Conservation (phyloP, 768 basidiomycete genomes). For the Leucocoprinus birnbaumii region DNA sequence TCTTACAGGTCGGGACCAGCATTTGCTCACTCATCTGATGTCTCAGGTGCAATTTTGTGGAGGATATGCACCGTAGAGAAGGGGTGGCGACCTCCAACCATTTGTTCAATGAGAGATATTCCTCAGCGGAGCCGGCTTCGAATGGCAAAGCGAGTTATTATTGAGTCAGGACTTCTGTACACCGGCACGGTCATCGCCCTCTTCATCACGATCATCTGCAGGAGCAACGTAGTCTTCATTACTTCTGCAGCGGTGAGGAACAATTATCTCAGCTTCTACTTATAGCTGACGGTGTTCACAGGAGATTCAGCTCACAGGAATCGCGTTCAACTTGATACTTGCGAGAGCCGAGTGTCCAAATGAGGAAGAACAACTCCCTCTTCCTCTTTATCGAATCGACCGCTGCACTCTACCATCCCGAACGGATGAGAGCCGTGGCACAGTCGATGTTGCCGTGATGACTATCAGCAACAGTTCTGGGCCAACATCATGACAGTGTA, state of each 20-base stretch:
- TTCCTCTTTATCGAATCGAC: too few species aligned
- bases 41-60: constrained; percentile 13
- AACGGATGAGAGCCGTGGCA: too few species aligned
- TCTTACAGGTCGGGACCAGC: not conserved
- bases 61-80: constrained; percentile 12
- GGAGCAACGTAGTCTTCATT: constrained; percentile 11
- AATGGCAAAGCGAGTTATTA: constrained; percentile 11
- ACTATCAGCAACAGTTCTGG: too few species aligned
- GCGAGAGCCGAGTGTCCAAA: not conserved
- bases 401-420: too few species aligned
- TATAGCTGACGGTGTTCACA: not conserved
- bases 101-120: constrained; percentile 6
- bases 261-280: not conserved
- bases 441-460: too few species aligned
- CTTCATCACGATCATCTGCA: constrained; percentile 13
- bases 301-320: constrained; percentile 17
- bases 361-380: not conserved
- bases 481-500: too few species aligned
- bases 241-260: constrained; percentile 16
- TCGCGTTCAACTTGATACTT: constrained; percentile 21
- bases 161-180: constrained; percentile 19
- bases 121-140: constrained; percentile 2
- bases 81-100: not conserved
- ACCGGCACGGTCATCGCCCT: constrained; percentile 12
- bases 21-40: not conserved